phyloP scores from a whole-genome alignment of 257 asterid genomes.

The Penstemon davidsonii region DNA sequence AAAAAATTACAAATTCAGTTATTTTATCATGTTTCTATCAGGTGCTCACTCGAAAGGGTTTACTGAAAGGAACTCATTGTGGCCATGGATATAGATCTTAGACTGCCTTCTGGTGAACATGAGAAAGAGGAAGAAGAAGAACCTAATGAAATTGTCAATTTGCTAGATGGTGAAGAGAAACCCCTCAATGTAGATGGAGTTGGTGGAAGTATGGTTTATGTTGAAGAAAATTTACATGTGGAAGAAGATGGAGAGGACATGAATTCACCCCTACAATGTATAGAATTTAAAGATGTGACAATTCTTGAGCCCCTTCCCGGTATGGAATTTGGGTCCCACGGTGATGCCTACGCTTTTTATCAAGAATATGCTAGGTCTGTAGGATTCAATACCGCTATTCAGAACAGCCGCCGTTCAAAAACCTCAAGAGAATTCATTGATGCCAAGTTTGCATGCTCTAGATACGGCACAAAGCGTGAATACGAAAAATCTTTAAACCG shows the following conservation, averaged over 20 bases:
- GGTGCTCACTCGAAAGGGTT: slow-evolving; percentile 27
- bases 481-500: slow-evolving; percentile 80
- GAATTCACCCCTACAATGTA: slow-evolving; percentile 49
- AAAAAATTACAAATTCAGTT: slow-evolving; percentile 3
- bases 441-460: slow-evolving; percentile 94
- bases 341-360: slow-evolving; percentile 90
- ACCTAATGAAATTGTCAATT: slow-evolving; percentile 53
- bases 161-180: slow-evolving; percentile 74
- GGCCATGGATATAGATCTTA: slow-evolving; percentile 87
- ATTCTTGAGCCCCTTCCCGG: slow-evolving; percentile 97
- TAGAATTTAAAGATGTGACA: slow-evolving; percentile 65
- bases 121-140: slow-evolving; percentile 70
- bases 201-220: slow-evolving; percentile 48
- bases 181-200: slow-evolving; percentile 55
- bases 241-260: slow-evolving; percentile 71
- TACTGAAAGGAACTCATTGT: slow-evolving; percentile 26
- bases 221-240: slow-evolving; percentile 51
- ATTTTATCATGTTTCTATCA: slow-evolving; percentile 26
- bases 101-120: slow-evolving; percentile 84
- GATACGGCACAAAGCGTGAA: slow-evolving; percentile 94
- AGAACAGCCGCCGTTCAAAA: slow-evolving; percentile 91
- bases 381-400: slow-evolving; percentile 91
- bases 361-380: slow-evolving; percentile 94
- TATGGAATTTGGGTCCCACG: slow-evolving; percentile 96
- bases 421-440: slow-evolving; percentile 91